phyloP scores from a whole-genome alignment of 164 flowering plant species.

The Berberis vulgaris region DNA sequence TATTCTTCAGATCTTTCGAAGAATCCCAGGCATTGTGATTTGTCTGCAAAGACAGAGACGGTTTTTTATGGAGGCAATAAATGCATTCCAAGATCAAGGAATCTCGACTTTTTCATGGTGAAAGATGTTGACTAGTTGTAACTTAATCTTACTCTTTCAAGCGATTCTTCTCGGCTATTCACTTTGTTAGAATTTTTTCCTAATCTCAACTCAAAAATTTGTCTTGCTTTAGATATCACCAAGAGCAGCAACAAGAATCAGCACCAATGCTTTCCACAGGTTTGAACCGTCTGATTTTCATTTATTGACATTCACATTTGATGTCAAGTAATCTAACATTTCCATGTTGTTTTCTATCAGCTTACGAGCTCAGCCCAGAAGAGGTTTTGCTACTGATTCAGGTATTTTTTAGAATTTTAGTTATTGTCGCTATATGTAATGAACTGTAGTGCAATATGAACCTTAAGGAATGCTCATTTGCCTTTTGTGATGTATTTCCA shows the following conservation, averaged over 20 bases:
- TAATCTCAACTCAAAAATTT: too few relatives aligned
- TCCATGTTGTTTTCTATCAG: constrained; percentile 20
- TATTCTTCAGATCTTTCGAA: constrained; percentile 22
- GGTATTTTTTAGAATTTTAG: constrained; percentile 25
- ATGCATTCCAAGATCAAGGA: constrained; percentile 12
- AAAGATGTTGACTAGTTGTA: constrained; percentile 1
- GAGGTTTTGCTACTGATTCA: constrained; percentile 49
- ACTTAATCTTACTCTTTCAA: neutral
- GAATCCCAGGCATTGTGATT: constrained; percentile 13
- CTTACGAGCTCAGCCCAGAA: constrained; percentile 15
- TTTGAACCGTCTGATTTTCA: neutral
- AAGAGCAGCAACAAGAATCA: too few relatives aligned
- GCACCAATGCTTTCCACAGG: neutral
- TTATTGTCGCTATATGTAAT: neutral
- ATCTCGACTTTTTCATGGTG: constrained; percentile 17
- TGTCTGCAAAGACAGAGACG: constrained; percentile 16
- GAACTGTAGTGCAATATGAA: neutral
- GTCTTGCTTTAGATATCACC: too few relatives aligned
- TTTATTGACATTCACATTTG: neutral
- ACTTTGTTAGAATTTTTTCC: too few relatives aligned
- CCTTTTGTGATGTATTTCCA: neutral
- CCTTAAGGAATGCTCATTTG: neutral
- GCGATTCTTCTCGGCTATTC: neutral
- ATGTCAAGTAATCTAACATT: neutral
- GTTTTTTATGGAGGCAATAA: constrained; percentile 6